These are phyloP conservation scores for Podospora appendiculata DNA, from an alignment of 495 filamentous ascomycete genomes.

Conservation along the genomic window DNA sequence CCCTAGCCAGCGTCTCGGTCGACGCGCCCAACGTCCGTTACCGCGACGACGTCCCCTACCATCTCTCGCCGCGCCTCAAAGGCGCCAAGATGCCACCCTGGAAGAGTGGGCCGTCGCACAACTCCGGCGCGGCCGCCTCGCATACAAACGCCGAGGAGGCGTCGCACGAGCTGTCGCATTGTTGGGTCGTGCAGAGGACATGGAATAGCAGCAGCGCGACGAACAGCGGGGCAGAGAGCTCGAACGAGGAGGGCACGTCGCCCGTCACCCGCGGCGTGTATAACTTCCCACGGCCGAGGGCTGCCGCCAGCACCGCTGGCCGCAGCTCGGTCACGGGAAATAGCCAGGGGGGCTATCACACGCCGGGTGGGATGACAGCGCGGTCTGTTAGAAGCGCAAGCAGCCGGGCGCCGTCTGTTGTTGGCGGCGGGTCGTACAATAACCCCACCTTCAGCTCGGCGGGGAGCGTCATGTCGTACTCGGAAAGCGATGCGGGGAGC, in stretches of 20 bases:
- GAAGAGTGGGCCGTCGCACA: slow-evolving; percentile 27
- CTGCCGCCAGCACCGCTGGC: slow-evolving; percentile 12
- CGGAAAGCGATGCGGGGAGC: slow-evolving; percentile 17
- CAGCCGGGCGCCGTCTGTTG: slow-evolving; percentile 15
- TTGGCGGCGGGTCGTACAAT: not conserved
- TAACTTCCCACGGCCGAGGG: slow-evolving; percentile 26
- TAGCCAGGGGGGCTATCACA: slow-evolving; percentile 16
- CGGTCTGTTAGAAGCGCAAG: slow-evolving; percentile 18
- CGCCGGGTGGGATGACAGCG: slow-evolving; percentile 14
- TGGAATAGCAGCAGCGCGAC: slow-evolving; percentile 30
- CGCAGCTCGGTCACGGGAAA: slow-evolving; percentile 17
- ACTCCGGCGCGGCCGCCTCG: not conserved
- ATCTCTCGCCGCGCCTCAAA: slow-evolving; percentile 51
- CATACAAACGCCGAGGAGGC: slow-evolving; percentile 34
- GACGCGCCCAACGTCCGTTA: slow-evolving; percentile 55
- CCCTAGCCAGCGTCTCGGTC: slow-evolving; percentile 58
- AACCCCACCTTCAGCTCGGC: slow-evolving; percentile 8
- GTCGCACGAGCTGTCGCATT: slow-evolving; percentile 50
- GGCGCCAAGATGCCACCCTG: slow-evolving; percentile 53
- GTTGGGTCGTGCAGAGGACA: slow-evolving; percentile 45
- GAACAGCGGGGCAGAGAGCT: slow-evolving; percentile 23
- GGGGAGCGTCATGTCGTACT: slow-evolving; percentile 10
- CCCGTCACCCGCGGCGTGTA: slow-evolving; percentile 8
- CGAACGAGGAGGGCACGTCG: slow-evolving; percentile 15
- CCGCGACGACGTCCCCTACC: slow-evolving; percentile 54